Conservation (phyloP, 768 basidiomycete genomes). For the Russula lepida region DNA sequence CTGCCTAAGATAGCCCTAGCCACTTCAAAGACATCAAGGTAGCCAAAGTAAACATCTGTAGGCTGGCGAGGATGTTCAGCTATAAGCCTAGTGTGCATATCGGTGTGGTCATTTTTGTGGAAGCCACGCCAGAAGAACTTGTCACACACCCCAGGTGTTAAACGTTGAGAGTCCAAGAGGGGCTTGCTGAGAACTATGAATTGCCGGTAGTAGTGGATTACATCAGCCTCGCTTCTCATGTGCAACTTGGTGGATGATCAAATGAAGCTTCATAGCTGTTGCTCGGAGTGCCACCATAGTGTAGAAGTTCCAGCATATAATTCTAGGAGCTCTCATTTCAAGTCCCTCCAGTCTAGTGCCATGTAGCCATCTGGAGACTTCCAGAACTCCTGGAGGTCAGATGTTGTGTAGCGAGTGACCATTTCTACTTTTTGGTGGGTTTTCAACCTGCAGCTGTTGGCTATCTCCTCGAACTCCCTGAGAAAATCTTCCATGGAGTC, state of each 20-base stretch:
- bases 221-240: not conserved
- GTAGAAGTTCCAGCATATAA: not conserved
- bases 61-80: not conserved
- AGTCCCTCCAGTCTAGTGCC: not conserved
- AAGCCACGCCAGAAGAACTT: not conserved
- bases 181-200: not conserved
- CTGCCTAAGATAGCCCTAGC: not conserved
- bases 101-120: not conserved
- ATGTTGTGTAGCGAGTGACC: not conserved
- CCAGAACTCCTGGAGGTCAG: not conserved
- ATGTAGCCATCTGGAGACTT: not conserved
- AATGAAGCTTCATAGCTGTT: not conserved
- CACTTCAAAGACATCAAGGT: not conserved
- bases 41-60: not conserved
- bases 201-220: not conserved
- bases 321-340: accelerated
- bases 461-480: no score
- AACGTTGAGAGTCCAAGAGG: not conserved
- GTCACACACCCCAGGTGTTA: not conserved
- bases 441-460: not conserved
- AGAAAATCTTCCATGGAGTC: no score
- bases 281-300: not conserved
- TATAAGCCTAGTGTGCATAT: accelerated
- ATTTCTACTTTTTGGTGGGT: not conserved
- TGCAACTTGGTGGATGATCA: not conserved